Evolutionary conservation across 805 yeast genomes (phyloP).

Genomic region (Candida ficus): DNA sequence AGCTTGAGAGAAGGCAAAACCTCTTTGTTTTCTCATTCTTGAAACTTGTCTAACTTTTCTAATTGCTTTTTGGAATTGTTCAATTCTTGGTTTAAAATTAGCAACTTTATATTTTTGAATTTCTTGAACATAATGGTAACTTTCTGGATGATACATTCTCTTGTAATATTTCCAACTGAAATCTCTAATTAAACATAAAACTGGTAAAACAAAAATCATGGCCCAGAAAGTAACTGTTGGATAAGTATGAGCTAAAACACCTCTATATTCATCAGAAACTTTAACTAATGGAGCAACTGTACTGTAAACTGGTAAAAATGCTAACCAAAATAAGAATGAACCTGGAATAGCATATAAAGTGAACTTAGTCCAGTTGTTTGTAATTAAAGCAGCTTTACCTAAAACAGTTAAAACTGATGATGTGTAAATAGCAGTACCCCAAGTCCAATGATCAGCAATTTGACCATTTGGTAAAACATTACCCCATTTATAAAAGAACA

Average conservation of each 20-base stretch:
- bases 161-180: constrained; percentile 91
- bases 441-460: constrained; percentile 83
- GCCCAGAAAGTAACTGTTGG: constrained; percentile 84
- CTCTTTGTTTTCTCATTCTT: constrained; percentile 96
- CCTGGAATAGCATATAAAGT: constrained; percentile 94
- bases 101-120: constrained; percentile 92
- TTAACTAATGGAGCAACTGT: constrained; percentile 75
- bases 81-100: constrained; percentile 93
- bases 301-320: constrained; percentile 83
- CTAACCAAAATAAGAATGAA: constrained; percentile 77
- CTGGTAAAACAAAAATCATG: constrained; percentile 66
- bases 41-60: constrained; percentile 97
- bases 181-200: constrained; percentile 78
- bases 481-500: constrained; percentile 64
- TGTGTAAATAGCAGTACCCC: constrained; percentile 90
- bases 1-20: constrained; percentile 95
- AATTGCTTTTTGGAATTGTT: constrained; percentile 94
- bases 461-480: constrained; percentile 62
- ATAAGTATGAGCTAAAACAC: constrained; percentile 71
- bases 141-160: constrained; percentile 86
- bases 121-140: constrained; percentile 93
- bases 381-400: constrained; percentile 91
- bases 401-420: constrained; percentile 83
- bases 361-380: constrained; percentile 92
- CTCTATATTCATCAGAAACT: constrained; percentile 80